Evolutionary conservation across 176 grass and related monocot genomes (phyloP).

Genomic region (Eleusine indica): DNA sequence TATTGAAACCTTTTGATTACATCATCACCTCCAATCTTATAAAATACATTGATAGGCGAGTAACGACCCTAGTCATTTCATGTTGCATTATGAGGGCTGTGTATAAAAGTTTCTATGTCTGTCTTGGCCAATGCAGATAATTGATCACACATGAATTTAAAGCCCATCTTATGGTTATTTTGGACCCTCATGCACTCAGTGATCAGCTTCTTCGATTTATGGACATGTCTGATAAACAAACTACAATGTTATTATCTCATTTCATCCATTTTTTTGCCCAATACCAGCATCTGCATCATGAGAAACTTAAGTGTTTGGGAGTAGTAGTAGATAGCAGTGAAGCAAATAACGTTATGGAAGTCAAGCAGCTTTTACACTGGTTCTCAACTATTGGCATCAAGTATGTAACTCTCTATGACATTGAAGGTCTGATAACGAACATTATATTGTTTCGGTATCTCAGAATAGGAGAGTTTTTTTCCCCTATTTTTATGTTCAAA

Average conservation of each 20-base stretch:
- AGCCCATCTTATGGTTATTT: conserved; percentile 54
- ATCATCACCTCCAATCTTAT: background rate
- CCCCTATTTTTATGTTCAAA: background rate
- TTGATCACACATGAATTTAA: conserved; percentile 40
- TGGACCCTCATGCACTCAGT: conserved; percentile 53
- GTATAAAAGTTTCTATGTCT: background rate
- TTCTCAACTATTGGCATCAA: conserved; percentile 52
- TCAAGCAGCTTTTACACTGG: conserved; percentile 65
- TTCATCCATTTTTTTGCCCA: conserved; percentile 41
- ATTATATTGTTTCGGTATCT: conserved; percentile 1
- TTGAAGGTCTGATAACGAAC: conserved; percentile 57
- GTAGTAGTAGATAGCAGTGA: conserved; percentile 71
- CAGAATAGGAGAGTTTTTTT: background rate
- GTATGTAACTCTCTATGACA: conserved; percentile 74
- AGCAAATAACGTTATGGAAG: conserved; percentile 54
- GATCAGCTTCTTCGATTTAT: conserved; percentile 45
- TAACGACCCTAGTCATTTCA: conserved; percentile 7
- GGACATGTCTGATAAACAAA: conserved; percentile 47
- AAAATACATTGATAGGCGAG: background rate
- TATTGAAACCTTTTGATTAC: background rate
- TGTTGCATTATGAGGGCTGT: background rate
- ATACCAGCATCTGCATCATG: conserved; percentile 55
- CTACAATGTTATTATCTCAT: conserved; percentile 53
- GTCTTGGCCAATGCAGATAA: conserved; percentile 50
- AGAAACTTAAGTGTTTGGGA: conserved; percentile 51